phyloP scores from a whole-genome alignment of 495 filamentous ascomycete species.

The Hyaloscypha finlandica region DNA sequence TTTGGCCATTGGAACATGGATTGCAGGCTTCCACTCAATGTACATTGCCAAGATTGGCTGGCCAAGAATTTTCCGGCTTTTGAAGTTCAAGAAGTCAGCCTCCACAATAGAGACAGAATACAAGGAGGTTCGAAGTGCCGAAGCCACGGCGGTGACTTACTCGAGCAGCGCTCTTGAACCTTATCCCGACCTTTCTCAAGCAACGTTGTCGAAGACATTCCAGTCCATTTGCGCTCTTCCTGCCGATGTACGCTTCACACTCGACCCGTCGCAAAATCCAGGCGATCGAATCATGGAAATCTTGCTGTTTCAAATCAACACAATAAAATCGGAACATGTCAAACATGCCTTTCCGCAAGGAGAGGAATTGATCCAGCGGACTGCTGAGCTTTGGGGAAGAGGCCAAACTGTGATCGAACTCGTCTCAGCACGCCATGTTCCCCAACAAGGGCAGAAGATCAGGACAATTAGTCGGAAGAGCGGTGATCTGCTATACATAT shows the following conservation, averaged over 20 bases:
- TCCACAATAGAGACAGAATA: too few relatives aligned
- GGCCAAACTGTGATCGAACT: slow-evolving; percentile 9
- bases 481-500: slow-evolving; percentile 3
- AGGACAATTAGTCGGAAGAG: slow-evolving; percentile 5
- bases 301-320: not conserved
- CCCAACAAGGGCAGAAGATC: not conserved
- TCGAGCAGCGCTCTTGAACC: slow-evolving; percentile 2
- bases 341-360: slow-evolving; percentile 6
- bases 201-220: slow-evolving; percentile 27
- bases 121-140: too few relatives aligned
- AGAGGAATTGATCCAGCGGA: slow-evolving; percentile 1
- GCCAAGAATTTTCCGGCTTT: not conserved
- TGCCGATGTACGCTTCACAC: slow-evolving; percentile 3
- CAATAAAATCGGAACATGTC: not conserved
- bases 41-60: slow-evolving; percentile 16
- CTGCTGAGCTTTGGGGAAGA: not conserved
- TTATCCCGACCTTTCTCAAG: not conserved
- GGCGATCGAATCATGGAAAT: slow-evolving; percentile 48
- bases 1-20: slow-evolving; percentile 55
- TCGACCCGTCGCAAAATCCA: slow-evolving; percentile 41
- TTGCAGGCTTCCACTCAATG: slow-evolving; percentile 50
- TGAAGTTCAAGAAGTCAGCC: too few relatives aligned
- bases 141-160: not conserved
- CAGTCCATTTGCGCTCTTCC: slow-evolving; percentile 26
- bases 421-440: not conserved